A percentile compares a stretch with the other conserved stretches of the same genome.
Conservation (phyloP, 768 basidiomycete genomes). For the Punctularia strigosozonata region DNA sequence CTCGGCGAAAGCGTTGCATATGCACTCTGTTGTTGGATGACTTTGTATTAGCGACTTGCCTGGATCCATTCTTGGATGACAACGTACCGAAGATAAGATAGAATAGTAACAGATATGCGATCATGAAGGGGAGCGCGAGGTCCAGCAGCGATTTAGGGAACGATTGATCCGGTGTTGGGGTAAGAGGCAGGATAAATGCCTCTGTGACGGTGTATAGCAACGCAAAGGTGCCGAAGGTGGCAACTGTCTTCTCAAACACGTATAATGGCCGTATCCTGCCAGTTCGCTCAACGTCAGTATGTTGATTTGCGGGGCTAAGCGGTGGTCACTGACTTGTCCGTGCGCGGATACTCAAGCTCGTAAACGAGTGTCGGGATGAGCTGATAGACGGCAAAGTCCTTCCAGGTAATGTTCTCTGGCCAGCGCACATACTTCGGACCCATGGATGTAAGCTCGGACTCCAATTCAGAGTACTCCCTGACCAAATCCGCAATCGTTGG, state of each 20-base stretch:
- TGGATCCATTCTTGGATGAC: conserved; percentile 1
- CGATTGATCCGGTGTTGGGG: conserved; percentile 54
- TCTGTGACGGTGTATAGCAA: conserved; percentile 91
- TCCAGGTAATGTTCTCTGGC: conserved; percentile 76
- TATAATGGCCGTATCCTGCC: conserved; percentile 68
- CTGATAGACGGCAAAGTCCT: conserved; percentile 78
- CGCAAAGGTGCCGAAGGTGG: conserved; percentile 93
- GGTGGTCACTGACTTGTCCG: conserved; percentile 45
- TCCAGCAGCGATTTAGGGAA: conserved; percentile 73
- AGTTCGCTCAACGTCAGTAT: background rate
- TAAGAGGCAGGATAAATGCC: conserved; percentile 82
- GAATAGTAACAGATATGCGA: conserved; percentile 79
- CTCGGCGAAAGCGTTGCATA: conserved; percentile 94
- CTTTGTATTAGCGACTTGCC: background rate
- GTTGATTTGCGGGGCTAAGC: background rate
- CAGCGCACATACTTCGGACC: conserved; percentile 62
- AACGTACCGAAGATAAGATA: conserved; percentile 71
- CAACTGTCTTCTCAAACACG: conserved; percentile 56
- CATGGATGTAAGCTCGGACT: conserved; percentile 61
- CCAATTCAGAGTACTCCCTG: conserved; percentile 62
- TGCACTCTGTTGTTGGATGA: conserved; percentile 54
- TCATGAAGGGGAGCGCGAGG: conserved; percentile 87
- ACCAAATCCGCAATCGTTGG: conserved; percentile 56
- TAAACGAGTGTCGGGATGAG: conserved; percentile 90
- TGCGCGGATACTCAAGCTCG: conserved; percentile 92